Base-by-base conservation (phyloP, 352 stramenopile genomes). In the Pythium sukuiense region DNA sequence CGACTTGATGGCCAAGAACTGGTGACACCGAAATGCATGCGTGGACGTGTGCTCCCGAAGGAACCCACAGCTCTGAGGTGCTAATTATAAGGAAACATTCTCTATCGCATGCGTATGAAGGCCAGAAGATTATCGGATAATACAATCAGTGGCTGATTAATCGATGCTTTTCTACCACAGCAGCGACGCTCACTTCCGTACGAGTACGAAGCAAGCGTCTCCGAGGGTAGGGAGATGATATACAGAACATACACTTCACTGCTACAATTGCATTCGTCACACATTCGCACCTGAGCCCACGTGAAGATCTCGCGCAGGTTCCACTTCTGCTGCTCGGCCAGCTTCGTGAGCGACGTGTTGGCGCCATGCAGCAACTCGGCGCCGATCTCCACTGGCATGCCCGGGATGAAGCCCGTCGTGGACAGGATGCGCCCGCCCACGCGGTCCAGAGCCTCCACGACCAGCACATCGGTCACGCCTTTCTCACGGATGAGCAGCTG, bases 91-190 rank as follows among this genome's bases (percentile, higher is more conserved):
- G 77, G 73, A 84, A 83, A 78, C 52, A 57, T 18, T 86, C 86
- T 29, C 72, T 94, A 45, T 94, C 76, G 85, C 85, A 94, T 90
- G 57, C 81, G 81, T 91, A 94, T 94, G 85, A 94, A 94, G 83
- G 85, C 85, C 85, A 90, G 64, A 80, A 90, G 83, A 88, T 90
- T 82, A 92, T 72, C 32, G 65, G 61, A 67, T 59, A 30, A 54
- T 63, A 27, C 52, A 58, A 91, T 87, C 82, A 87, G 73, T 86
- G 85, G 85, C 85, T 94, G 85, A 94, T 94, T 92, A 94, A 92
- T 94, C 81, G 85, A 90, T 94, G 85, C 85, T 32, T 9, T 30
- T 67, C 14, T 12, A 49, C 54, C 26, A 7, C 39, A 29, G 4
- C 55, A 45, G 46, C 16, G 41, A 33, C 45, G 43, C 16, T 20